Evolutionary conservation across 2,329 filamentous ascomycete species (phyloP).

Genomic region (Xylariales sp.): DNA sequence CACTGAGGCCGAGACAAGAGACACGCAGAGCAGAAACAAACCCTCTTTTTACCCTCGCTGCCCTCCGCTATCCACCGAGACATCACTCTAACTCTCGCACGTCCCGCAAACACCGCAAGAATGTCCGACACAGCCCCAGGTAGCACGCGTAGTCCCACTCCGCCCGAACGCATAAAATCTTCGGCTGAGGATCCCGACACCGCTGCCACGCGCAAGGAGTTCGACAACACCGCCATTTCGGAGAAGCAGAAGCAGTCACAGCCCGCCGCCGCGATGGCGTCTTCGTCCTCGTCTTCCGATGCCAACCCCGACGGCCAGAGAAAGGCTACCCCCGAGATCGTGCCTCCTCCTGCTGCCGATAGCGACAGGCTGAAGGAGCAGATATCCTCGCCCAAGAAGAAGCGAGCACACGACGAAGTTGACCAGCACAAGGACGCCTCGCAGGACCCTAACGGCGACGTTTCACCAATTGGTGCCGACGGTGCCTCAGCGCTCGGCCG

Average conservation of each 20-base stretch:
- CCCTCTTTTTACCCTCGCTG: too few relatives aligned
- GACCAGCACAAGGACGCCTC: constrained; percentile 41
- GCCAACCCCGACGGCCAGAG: constrained; percentile 29
- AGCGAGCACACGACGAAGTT: constrained; percentile 56
- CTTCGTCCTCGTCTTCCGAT: constrained; percentile 17
- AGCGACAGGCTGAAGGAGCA: constrained; percentile 42
- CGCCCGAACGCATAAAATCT: constrained; percentile 12
- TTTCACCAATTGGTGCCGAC: constrained; percentile 37
- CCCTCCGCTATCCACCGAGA: too few relatives aligned
- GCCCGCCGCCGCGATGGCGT: constrained; percentile 11
- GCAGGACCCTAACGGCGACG: constrained; percentile 29
- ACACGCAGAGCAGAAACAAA: too few relatives aligned
- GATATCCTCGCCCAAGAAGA: constrained; percentile 61
- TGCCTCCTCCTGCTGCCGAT: constrained; percentile 9
- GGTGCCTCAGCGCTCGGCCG: constrained; percentile 36
- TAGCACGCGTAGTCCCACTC: constrained; percentile 18
- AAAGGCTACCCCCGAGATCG: constrained; percentile 4
- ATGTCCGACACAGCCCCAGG: constrained; percentile 1
- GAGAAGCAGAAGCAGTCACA: constrained; percentile 36
- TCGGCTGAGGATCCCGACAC: constrained; percentile 56
- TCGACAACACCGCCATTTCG: constrained; percentile 61
- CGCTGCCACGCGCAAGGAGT: constrained; percentile 58
- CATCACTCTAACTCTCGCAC: too few relatives aligned
- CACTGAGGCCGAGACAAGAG: too few relatives aligned
- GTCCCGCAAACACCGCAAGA: too few relatives aligned